Evolutionary conservation across 148 eudicot genomes (phyloP), one percentile per base, ranked within the genome.

Genomic region (Rhododendron griersonianum): DNA sequence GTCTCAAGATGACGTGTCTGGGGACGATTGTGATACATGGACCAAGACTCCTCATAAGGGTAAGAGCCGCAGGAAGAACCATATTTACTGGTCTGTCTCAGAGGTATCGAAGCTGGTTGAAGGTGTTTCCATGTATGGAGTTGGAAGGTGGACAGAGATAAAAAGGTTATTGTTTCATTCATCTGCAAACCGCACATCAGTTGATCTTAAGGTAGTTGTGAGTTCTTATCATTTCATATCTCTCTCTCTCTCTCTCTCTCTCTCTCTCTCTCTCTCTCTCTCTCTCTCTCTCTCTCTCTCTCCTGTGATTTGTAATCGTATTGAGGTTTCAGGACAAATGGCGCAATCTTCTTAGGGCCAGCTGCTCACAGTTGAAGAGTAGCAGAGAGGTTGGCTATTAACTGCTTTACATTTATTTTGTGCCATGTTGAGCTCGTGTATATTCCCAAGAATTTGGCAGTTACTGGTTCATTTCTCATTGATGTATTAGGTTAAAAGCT

Each of bases 261-360:
- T n/a, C n/a, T n/a, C n/a, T 33, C 57, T 57, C 67, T 63, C 45
- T 83, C 65, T 86, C 35, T 19, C 35, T 35, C 41, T 18, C 50
- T 11, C 51, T 67, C 73, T 33, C 57, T 57, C 67, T 63, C 45
- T 83, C 65, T 86, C 35, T 19, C 35, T 30, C 16, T 47, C 16
- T 19, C 21, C 57, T 51, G 45, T 53, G 69, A 23, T 48, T 51
- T 84, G 59, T 19, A 51, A 67, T 55, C 28, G 48, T n/a, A 4
- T 79, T 73, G 75, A 74, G 59, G 28, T 84, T 84, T 57, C 87
- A 87, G 89, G 89, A 87, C 37, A 87, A 87, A 67, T 87, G 89
- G 89, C 81, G 89, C 78, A 87, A 87, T 87, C 89, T 87, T 80
- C 84, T 87, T 45, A 84, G 89, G 86, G 87, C 89, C 73, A 80